These are phyloP conservation scores for Stipa capillata DNA, from an alignment of 176 grass and related monocot genomes.

Conservation along the genomic window DNA sequence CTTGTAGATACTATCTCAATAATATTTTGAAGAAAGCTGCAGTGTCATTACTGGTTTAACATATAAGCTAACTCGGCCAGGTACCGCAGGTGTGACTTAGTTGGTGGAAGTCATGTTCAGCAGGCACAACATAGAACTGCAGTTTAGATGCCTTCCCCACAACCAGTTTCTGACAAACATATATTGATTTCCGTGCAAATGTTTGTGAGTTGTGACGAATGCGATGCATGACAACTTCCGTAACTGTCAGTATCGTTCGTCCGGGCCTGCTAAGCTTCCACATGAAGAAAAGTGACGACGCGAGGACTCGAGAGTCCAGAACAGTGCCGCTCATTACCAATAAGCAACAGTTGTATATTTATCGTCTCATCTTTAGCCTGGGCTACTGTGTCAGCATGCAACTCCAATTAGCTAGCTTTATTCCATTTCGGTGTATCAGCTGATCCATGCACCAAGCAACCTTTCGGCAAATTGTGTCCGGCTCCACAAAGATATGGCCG, in stretches of 20 bases:
- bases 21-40: background rate
- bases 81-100: background rate
- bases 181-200: background rate
- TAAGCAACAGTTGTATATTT: background rate
- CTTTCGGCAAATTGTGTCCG: background rate
- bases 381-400: background rate
- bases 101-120: background rate
- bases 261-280: background rate
- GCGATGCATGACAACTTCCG: background rate
- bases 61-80: background rate
- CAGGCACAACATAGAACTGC: background rate
- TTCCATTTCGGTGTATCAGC: background rate
- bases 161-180: background rate
- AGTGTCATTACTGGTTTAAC: background rate
- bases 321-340: background rate
- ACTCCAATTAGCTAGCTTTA: background rate
- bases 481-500: background rate
- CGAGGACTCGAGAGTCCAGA: background rate
- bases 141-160: background rate
- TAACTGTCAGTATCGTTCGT: background rate
- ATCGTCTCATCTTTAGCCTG: background rate
- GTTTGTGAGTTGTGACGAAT: background rate
- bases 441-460: conserved; percentile 9
- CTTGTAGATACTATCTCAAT: too few relatives aligned
- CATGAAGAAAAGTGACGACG: conserved; percentile 20